phyloP scores from a whole-genome alignment of 176 grass and related monocot species.

The Thalia dealbata region DNA sequence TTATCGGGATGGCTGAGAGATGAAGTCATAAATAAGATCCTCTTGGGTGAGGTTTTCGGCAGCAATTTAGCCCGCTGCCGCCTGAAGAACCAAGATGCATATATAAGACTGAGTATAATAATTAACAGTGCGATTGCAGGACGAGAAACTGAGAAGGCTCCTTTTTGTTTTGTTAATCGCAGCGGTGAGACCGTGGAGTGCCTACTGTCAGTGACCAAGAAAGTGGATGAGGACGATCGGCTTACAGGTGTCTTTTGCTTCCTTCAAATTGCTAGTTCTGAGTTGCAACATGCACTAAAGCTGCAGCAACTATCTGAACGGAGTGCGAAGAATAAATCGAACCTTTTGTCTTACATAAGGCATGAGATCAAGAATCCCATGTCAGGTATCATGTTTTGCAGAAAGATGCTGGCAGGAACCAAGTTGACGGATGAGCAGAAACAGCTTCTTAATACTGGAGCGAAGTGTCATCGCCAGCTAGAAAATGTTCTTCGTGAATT shows the following conservation, averaged over 20 bases:
- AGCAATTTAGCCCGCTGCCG: conserved; percentile 46
- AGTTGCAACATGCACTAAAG: conserved; percentile 64
- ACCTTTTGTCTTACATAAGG: conserved; percentile 70
- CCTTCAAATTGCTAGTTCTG: conserved; percentile 71
- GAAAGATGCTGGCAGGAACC: conserved; percentile 51
- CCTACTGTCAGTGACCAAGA: conserved; percentile 75
- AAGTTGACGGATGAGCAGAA: conserved; percentile 64
- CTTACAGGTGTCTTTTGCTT: conserved; percentile 84
- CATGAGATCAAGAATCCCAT: conserved; percentile 78
- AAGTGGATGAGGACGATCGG: conserved; percentile 38
- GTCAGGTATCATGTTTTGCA: conserved; percentile 66
- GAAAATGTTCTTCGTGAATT: conserved; percentile 74
- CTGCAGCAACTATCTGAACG: conserved; percentile 69
- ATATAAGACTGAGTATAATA: conserved; percentile 59
- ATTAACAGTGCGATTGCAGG: conserved; percentile 75
- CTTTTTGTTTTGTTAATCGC: conserved; percentile 63
- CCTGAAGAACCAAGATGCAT: conserved; percentile 63
- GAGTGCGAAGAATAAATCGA: conserved; percentile 43
- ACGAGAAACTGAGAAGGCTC: conserved; percentile 65
- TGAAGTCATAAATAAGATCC: conserved; percentile 80
- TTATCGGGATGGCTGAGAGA: conserved; percentile 75
- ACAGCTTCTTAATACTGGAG: conserved; percentile 37
- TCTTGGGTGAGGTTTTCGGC: conserved; percentile 80
- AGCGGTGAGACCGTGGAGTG: conserved; percentile 53
- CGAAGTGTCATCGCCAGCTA: conserved; percentile 58